Percentiles rank a stretch among this genome's conserved stretches.
Conservation (phyloP, 2,329 filamentous ascomycete genomes). For the Colletotrichum phormii region DNA sequence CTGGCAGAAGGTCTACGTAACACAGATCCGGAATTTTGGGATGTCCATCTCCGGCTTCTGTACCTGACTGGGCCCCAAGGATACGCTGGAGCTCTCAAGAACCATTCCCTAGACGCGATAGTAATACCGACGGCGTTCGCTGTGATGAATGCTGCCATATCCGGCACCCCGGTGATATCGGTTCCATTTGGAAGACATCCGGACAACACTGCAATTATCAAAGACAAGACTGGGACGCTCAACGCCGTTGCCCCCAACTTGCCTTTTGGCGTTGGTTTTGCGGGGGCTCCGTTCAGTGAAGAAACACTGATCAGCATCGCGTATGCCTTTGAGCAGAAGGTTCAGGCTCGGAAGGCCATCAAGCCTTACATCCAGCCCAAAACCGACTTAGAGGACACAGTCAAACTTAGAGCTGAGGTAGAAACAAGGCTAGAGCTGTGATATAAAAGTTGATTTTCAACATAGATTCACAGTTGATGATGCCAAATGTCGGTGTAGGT, state of each 20-base stretch:
- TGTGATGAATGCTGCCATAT: constrained; percentile 61
- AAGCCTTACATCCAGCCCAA: constrained; percentile 44
- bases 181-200: constrained; percentile 71
- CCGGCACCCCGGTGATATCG: constrained; percentile 71
- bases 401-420: constrained; percentile 45
- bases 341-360: constrained; percentile 42
- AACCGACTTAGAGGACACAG: constrained; percentile 45
- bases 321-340: constrained; percentile 76
- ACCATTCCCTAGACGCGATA: constrained; percentile 69
- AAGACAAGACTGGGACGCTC: constrained; percentile 61
- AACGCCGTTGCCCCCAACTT: constrained; percentile 65
- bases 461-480: not conserved
- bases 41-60: constrained; percentile 63
- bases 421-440: not conserved
- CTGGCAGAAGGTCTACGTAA: constrained; percentile 66
- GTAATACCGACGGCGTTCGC: constrained; percentile 67
- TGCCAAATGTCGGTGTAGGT: too few species aligned
- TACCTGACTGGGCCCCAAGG: constrained; percentile 67
- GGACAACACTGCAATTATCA: constrained; percentile 55
- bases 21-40: constrained; percentile 66
- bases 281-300: constrained; percentile 72
- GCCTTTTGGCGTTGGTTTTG: constrained; percentile 72
- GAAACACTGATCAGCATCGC: constrained; percentile 72
- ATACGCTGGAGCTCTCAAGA: constrained; percentile 67
- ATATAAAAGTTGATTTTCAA: not conserved